Evolutionary conservation across 2,329 filamentous ascomycete genomes (phyloP).

Genomic region (Fusarium luffae): DNA sequence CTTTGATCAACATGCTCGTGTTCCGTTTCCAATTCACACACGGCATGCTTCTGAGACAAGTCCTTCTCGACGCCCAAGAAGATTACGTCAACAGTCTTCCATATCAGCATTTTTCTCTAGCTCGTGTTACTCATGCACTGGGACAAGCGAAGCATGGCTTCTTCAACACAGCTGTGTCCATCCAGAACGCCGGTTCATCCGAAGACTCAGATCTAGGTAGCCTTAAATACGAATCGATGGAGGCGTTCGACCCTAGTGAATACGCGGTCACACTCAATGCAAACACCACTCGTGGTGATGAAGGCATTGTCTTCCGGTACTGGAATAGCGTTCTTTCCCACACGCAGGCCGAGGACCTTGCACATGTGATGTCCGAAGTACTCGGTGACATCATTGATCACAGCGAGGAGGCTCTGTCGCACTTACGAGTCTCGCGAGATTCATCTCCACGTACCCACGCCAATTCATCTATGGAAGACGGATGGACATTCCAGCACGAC

Average conservation of each 20-base stretch:
- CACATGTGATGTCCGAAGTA: slow-evolving; percentile 27
- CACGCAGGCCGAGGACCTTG: slow-evolving; percentile 34
- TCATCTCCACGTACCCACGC: background rate
- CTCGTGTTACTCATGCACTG: slow-evolving; percentile 54
- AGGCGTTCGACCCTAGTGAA: slow-evolving; percentile 46
- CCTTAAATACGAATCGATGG: slow-evolving; percentile 27
- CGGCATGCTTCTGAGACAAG: slow-evolving; percentile 42
- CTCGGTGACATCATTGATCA: slow-evolving; percentile 34
- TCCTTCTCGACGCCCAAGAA: slow-evolving; percentile 50
- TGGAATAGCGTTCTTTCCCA: slow-evolving; percentile 34
- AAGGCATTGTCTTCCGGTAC: slow-evolving; percentile 41
- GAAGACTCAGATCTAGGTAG: background rate
- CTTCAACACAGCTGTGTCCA: slow-evolving; percentile 52
- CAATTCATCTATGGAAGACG: background rate
- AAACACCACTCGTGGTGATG: slow-evolving; percentile 39
- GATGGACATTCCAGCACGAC: background rate
- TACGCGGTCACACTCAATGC: slow-evolving; percentile 49
- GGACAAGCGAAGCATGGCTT: slow-evolving; percentile 39
- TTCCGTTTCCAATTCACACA: slow-evolving; percentile 56
- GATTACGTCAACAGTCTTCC: slow-evolving; percentile 49
- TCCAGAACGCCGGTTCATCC: slow-evolving; percentile 41
- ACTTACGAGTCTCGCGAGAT: slow-evolving; percentile 17
- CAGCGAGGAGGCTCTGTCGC: slow-evolving; percentile 26
- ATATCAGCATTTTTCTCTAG: slow-evolving; percentile 62
- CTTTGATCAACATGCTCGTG: slow-evolving; percentile 62